These are phyloP conservation scores for Heliophila coronopifolia DNA, from an alignment of 441 rosid genomes.

Conservation along the genomic window DNA sequence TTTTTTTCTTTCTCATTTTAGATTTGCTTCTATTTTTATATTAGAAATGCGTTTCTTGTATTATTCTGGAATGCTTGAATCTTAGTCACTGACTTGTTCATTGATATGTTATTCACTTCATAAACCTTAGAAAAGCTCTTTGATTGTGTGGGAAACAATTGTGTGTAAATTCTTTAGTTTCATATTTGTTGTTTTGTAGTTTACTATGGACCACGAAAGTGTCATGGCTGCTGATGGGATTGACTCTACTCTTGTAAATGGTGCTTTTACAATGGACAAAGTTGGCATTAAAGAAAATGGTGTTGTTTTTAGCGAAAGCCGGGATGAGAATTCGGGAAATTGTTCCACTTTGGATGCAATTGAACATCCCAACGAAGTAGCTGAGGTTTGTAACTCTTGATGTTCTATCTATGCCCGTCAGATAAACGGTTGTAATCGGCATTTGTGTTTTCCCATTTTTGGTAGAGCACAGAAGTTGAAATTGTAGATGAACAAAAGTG, in stretches of 20 bases:
- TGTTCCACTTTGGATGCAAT: conserved; percentile 31
- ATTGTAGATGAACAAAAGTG: conserved; percentile 31
- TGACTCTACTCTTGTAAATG: conserved; percentile 39
- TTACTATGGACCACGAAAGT: conserved; percentile 54
- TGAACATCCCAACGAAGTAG: conserved; percentile 27
- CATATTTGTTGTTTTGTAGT: conserved; percentile 33
- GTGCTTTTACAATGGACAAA: conserved; percentile 14
- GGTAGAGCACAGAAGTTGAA: conserved; percentile 39
- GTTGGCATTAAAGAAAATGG: conserved; percentile 30
- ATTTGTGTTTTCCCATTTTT: conserved; percentile 5
- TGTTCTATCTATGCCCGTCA: not conserved
- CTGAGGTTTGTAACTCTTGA: conserved; percentile 18
- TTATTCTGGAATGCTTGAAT: conserved; percentile 2
- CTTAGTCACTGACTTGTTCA: conserved; percentile 15
- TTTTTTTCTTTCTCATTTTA: not conserved
- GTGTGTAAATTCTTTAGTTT: no score
- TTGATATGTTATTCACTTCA: conserved; percentile 6
- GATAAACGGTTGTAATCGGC: not conserved
- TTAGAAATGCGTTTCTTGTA: conserved; percentile 11
- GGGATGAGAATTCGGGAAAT: conserved; percentile 33
- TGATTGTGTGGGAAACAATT: no score
- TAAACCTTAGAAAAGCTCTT: not conserved
- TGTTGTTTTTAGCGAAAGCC: conserved; percentile 15
- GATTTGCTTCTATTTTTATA: conserved; percentile 13
- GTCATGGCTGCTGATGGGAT: conserved; percentile 35